Percentiles rank a stretch among this genome's conserved stretches.
Evolutionary conservation across 2,329 filamentous ascomycete genomes (phyloP).

Genomic region (Scytalidium sp.): DNA sequence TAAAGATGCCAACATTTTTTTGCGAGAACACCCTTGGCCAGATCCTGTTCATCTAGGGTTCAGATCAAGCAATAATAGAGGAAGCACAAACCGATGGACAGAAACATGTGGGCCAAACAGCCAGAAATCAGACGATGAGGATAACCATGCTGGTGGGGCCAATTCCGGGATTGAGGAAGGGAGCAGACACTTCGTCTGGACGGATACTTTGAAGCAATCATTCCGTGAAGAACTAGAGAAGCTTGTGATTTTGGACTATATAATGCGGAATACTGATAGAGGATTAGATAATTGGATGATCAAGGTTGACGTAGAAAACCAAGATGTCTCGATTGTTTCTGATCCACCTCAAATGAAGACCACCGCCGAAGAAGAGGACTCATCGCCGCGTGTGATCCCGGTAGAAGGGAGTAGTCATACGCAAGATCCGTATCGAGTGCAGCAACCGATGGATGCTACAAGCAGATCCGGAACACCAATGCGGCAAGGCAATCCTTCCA

Average conservation of each 20-base stretch:
- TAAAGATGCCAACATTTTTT: slow-evolving; percentile 93
- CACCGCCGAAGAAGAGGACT: slow-evolving; percentile 45
- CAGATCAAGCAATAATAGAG: slow-evolving; percentile 62
- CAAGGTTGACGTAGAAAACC: slow-evolving; percentile 81
- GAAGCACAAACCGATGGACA: slow-evolving; percentile 71
- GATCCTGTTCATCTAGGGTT: slow-evolving; percentile 71
- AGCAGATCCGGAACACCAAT: slow-evolving; percentile 38
- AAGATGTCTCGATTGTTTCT: slow-evolving; percentile 81
- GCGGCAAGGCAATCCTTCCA: slow-evolving; percentile 36
- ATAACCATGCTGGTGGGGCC: slow-evolving; percentile 38
- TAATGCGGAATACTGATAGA: slow-evolving; percentile 97
- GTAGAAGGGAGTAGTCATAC: slow-evolving; percentile 28
- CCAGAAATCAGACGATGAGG: slow-evolving; percentile 56
- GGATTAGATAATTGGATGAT: slow-evolving; percentile 99
- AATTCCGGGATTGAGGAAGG: slow-evolving; percentile 15
- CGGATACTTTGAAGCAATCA: slow-evolving; percentile 79
- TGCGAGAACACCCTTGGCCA: slow-evolving; percentile 95
- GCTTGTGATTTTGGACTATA: slow-evolving; percentile 94
- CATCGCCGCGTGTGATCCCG: slow-evolving; percentile 45
- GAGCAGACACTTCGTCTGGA: slow-evolving; percentile 69
- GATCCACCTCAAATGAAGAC: slow-evolving; percentile 71
- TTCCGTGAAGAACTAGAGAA: slow-evolving; percentile 96
- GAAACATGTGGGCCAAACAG: slow-evolving; percentile 71
- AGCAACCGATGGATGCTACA: slow-evolving; percentile 83
- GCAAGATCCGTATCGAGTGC: slow-evolving; percentile 70